Evolutionary conservation across 495 filamentous ascomycete genomes (phyloP), one percentile per base, ranked within the genome.

Genomic region (Penicillium canescens): DNA sequence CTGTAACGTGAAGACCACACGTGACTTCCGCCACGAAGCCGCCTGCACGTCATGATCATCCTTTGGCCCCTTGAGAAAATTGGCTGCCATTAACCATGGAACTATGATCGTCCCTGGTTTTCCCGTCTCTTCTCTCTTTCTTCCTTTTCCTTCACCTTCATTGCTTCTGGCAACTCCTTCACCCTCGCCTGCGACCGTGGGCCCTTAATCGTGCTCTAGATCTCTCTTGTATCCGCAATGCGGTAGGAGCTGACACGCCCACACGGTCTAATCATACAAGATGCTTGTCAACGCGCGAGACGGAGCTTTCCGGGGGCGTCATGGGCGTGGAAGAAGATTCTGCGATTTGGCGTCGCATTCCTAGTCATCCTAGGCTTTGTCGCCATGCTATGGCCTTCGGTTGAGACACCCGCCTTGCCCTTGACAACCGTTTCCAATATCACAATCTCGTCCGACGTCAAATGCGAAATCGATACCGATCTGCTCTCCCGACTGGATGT

Each of bases 321-420:
- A 24, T 68, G 66, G 64, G 59, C 70, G 33, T 69, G 67, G 67
- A 76, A 69, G 55, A 71, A 67, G 45, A 51, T 73, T 7, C 18
- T 68, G 33, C 70, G 61, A 1, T 65, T 65, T 23, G 59, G 52
- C 4, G 42, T 65, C 38, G 48, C 55, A n/a, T 54, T 64, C 18
- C 12, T 65, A n/a, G 49, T 61, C 14, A 48, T 65, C 38, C 28
- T 52, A n/a, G 49, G 49, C 26, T 65, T 67, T 8, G 46, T 57
- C 13, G 24, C 61, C 23, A 42, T 74, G 26, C 58, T 72, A 13
- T 68, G 70, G 66, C 70, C 70, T 0, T 57, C 57, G 1, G 26
- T 63, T 40, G 58, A 61, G n/a, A 36, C 45, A n/a, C 36, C 52
- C 21, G 26, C 44, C 33, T 23, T 59, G 21, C 53, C 55, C 8